These are phyloP conservation scores for Ophiostoma angusticollis DNA, from an alignment of 2,329 filamentous ascomycete species.

Conservation along the genomic window DNA sequence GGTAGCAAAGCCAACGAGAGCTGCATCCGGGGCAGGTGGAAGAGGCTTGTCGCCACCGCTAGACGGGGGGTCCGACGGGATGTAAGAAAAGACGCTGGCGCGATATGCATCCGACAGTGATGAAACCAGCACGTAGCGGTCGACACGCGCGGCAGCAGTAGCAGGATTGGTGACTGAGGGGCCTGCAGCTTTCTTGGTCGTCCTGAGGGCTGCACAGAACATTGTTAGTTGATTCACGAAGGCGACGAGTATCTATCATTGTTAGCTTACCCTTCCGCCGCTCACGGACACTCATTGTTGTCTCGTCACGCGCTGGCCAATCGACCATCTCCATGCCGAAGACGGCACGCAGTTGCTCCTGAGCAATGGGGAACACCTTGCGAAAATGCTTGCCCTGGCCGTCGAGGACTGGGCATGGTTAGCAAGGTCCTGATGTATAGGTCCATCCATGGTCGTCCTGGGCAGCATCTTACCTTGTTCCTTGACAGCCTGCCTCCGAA, in stretches of 20 bases:
- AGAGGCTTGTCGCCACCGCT: conserved; percentile 48
- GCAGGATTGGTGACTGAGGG: background rate
- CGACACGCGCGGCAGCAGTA: conserved; percentile 26
- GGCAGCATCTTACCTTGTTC: conserved; percentile 51
- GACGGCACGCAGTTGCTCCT: conserved; percentile 52
- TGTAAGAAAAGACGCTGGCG: conserved; percentile 19
- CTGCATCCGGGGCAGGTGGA: conserved; percentile 55
- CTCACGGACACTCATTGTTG: conserved; percentile 54
- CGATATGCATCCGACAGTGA: conserved; percentile 58
- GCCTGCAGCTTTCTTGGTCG: conserved; percentile 30
- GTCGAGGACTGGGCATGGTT: conserved; percentile 68
- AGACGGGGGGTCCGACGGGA: conserved; percentile 43
- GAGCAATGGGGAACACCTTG: conserved; percentile 62
- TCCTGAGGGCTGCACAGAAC: conserved; percentile 24
- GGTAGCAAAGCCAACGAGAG: conserved; percentile 71
- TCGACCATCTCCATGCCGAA: conserved; percentile 94
- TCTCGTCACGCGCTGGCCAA: conserved; percentile 67
- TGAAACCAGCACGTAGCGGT: conserved; percentile 66
- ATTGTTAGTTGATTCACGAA: background rate
- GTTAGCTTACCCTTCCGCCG: conserved; percentile 51
- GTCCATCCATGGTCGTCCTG: no score
- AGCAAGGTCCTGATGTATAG: no score
- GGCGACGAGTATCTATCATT: background rate
- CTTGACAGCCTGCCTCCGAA: conserved; percentile 48
- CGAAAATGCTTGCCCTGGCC: conserved; percentile 59